Percentiles rank a stretch among this genome's conserved stretches.
Evolutionary conservation across 176 grass and related monocot species (phyloP).

Genomic region (Zoysia pacifica): DNA sequence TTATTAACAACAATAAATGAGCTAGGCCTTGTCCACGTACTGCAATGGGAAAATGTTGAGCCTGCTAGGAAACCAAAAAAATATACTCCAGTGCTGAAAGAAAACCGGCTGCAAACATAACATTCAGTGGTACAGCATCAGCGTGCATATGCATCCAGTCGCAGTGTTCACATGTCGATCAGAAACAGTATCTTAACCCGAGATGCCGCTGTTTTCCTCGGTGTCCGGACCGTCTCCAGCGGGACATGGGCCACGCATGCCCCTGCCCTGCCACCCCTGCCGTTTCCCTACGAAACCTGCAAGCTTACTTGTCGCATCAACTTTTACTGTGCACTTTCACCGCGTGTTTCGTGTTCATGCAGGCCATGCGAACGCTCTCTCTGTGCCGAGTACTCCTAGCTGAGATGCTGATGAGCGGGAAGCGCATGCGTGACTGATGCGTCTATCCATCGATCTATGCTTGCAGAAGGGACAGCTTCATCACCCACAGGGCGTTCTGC

Average conservation of each 20-base stretch:
- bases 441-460: not conserved
- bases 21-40: not conserved
- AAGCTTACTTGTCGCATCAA: constrained; percentile 43
- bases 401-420: not conserved
- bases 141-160: constrained; percentile 29
- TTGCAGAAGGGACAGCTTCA: constrained; percentile 97
- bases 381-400: not conserved
- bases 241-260: constrained; percentile 36
- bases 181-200: constrained; percentile 51
- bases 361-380: constrained; percentile 9
- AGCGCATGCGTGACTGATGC: constrained; percentile 17
- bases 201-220: constrained; percentile 50
- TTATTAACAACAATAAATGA: not conserved
- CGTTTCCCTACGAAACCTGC: constrained; percentile 28
- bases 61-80: not conserved
- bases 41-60: not conserved
- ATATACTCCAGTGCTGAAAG: constrained; percentile 10
- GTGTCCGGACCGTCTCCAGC: constrained; percentile 21
- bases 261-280: constrained; percentile 6
- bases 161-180: constrained; percentile 48
- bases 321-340: constrained; percentile 46
- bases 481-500: constrained; percentile 96
- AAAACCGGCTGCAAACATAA: constrained; percentile 35
- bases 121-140: constrained; percentile 44
- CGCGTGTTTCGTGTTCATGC: constrained; percentile 8